Conservation (phyloP, 164 flowering plant genomes). For the Cinnamomum chago region DNA sequence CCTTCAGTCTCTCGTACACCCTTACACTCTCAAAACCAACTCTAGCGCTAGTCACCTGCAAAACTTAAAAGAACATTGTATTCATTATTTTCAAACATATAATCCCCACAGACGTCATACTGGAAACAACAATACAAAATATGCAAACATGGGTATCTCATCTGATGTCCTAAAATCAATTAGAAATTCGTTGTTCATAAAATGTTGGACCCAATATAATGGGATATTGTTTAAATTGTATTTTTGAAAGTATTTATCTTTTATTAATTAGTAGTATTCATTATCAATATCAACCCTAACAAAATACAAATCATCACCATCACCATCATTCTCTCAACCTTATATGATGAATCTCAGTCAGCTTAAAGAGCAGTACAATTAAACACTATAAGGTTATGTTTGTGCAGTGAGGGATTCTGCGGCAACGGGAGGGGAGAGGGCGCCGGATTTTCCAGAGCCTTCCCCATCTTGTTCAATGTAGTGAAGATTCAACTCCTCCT, state of each 20-base stretch:
- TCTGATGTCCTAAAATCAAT: neutral
- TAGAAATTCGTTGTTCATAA: neutral
- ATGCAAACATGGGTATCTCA: neutral
- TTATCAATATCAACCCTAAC: neutral
- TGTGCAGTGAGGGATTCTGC: too few species aligned
- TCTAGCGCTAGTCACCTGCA: constrained; percentile 43
- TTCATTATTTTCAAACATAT: neutral
- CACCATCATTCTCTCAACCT: too few species aligned
- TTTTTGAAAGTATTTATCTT: neutral
- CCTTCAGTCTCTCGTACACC: constrained; percentile 36
- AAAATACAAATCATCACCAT: neutral
- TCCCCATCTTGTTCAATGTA: too few species aligned
- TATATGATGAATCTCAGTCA: too few species aligned
- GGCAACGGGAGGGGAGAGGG: too few species aligned
- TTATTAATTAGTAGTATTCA: too few species aligned
- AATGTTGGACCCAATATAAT: neutral
- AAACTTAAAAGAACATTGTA: neutral
- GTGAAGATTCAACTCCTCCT: too few species aligned
- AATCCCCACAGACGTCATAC: too few species aligned
- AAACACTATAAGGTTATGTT: neutral
- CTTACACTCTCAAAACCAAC: constrained; percentile 51
- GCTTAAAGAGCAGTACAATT: too few species aligned
- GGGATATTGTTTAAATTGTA: neutral
- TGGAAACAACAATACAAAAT: neutral
- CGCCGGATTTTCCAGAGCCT: too few species aligned